Percentiles rank a stretch among this genome's conserved stretches.
Evolutionary conservation across 345 rosid species (phyloP).

Genomic region (Crucihimalaya himalaica): DNA sequence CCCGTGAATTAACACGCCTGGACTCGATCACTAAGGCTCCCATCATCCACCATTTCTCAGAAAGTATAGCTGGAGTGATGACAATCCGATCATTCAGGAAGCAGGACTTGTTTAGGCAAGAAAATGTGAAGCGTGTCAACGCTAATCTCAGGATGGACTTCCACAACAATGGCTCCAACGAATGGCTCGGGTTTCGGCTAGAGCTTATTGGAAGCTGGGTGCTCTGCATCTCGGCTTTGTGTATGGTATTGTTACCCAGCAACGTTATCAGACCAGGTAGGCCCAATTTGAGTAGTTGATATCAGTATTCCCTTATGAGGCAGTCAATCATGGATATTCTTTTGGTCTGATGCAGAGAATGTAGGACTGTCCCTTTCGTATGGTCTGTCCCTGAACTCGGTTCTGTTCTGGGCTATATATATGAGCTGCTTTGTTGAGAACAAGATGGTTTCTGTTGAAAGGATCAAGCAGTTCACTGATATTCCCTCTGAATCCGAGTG

Average conservation of each 20-base stretch:
- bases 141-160: slow-evolving; percentile 82
- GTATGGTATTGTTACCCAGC: slow-evolving; percentile 83
- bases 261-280: slow-evolving; percentile 82
- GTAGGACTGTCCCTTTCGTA: slow-evolving; percentile 92
- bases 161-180: slow-evolving; percentile 88
- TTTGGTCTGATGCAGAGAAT: slow-evolving; percentile 54
- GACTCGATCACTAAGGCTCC: slow-evolving; percentile 98
- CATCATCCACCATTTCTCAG: slow-evolving; percentile 92
- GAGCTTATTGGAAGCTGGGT: slow-evolving; percentile 77
- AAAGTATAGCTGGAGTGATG: slow-evolving; percentile 88
- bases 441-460: slow-evolving; percentile 90
- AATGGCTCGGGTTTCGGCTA: slow-evolving; percentile 90
- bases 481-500: slow-evolving; percentile 81
- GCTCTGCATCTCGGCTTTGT: slow-evolving; percentile 72
- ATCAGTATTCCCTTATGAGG: neutral
- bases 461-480: slow-evolving; percentile 85
- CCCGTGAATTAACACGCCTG: slow-evolving; percentile 87
- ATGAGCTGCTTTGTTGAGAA: slow-evolving; percentile 91
- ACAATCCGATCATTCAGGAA: slow-evolving; percentile 76
- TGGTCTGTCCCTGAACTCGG: slow-evolving; percentile 81
- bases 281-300: neutral
- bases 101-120: slow-evolving; percentile 58
- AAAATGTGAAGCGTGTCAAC: slow-evolving; percentile 72
- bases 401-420: slow-evolving; percentile 76
- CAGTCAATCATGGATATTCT: neutral